Evolutionary conservation across 2,329 filamentous ascomycete species (phyloP).

Genomic region (Claviceps sp.): DNA sequence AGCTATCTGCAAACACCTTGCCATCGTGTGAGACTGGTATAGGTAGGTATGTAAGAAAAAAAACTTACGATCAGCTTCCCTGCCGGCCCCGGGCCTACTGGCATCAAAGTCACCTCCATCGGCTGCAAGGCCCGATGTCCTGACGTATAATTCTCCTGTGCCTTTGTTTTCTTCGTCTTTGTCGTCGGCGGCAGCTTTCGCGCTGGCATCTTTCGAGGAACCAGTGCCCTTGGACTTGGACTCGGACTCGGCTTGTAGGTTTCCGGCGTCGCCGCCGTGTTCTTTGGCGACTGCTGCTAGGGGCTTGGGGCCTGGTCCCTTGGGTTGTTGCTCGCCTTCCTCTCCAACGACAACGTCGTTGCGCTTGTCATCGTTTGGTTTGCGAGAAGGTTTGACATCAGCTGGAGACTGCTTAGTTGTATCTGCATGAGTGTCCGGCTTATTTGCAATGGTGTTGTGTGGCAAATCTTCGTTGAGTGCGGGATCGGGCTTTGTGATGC

Average conservation of each 20-base stretch:
- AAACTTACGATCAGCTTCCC: conserved; percentile 52
- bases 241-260: background rate
- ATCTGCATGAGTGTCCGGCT: background rate
- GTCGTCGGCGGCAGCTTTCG: conserved; percentile 7
- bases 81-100: conserved; percentile 47
- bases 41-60: background rate
- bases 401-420: background rate
- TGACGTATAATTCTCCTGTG: conserved; percentile 44
- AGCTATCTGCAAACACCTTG: no score
- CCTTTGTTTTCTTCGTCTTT: conserved; percentile 20
- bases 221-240: background rate
- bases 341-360: conserved; percentile 21
- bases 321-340: conserved; percentile 19
- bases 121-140: conserved; percentile 42
- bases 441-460: background rate
- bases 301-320: conserved; percentile 14
- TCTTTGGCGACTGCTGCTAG: conserved; percentile 23
- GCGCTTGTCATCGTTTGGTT: conserved; percentile 8
- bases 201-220: conserved; percentile 4
- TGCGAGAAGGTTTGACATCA: background rate
- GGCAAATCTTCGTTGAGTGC: background rate
- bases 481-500: background rate
- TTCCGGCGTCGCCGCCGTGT: conserved; percentile 20
- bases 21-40: no score
- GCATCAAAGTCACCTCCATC: conserved; percentile 59